Percentiles rank a stretch among this genome's conserved stretches.
These are phyloP conservation scores for Lasiodiplodia citricola DNA, from an alignment of 2,329 filamentous ascomycete species.

Conservation along the genomic window DNA sequence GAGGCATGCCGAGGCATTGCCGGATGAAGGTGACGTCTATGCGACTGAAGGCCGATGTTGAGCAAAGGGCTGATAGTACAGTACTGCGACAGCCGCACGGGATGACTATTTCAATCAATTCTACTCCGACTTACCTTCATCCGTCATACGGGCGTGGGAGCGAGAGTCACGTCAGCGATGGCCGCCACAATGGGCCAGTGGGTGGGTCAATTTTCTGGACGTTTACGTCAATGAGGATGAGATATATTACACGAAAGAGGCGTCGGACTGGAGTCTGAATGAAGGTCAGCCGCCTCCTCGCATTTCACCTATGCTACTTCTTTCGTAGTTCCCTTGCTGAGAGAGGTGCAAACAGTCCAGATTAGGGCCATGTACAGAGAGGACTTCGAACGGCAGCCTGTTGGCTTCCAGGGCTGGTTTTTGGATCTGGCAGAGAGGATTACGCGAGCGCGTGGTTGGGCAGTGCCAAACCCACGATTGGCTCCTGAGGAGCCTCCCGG, in stretches of 20 bases:
- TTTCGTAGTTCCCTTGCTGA: not conserved
- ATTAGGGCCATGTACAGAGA: not conserved
- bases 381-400: not conserved
- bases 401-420: not conserved
- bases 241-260: conserved; percentile 13
- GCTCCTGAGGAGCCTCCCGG: too few relatives aligned
- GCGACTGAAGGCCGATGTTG: not conserved
- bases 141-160: not conserved
- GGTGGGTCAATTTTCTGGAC: not conserved
- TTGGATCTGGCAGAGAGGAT: not conserved
- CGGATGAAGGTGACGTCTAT: not conserved
- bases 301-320: not conserved
- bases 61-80: not conserved
- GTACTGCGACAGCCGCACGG: not conserved
- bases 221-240: conserved; percentile 23
- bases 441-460: not conserved
- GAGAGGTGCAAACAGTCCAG: not conserved
- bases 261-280: not conserved
- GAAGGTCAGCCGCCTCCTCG: not conserved
- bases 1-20: not conserved
- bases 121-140: not conserved
- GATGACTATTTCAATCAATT: not conserved
- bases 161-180: not conserved
- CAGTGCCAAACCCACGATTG: too few relatives aligned
- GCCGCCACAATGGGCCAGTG: not conserved